Base-by-base conservation (phyloP, 1,139 yeast genomes). In the Lizanozyma gosingica region DNA sequence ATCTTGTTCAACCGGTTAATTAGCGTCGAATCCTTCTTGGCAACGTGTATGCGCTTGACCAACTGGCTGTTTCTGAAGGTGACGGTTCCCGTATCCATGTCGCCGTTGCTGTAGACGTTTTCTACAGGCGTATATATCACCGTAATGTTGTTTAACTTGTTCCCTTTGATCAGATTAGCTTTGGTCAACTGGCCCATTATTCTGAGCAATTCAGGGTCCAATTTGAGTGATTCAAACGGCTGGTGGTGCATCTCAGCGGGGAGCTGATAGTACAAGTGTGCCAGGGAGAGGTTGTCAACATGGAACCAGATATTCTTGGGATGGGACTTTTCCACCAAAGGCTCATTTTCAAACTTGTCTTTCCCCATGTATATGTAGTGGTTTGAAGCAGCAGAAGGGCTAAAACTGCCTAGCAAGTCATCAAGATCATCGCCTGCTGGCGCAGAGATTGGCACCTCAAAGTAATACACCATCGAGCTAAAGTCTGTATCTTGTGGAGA, bases 51-150 rank as follows among this genome's bases (percentile, higher is more conserved):
- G 45, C 78, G 69, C 47, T 67, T 76, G 29, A 83, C 81, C 40
- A 62, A 60, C 45, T 71, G 69, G 3, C 70, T 70, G 41, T 80
- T 78, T 50, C 72, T 71, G 58, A 84, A 86, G 1, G 86, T 76
- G 3, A 85, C 95, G 37, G 88, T 87, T 3, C 95, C 95, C n/a
- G 75, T 76, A 39, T 78, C 88, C 94, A 84, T 85, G 35, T 76
- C 74, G 3, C 83, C 83, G 42, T 78, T 80, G 47, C 84, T 82
- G 39, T 74, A 72, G 42, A 86, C 64, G 54, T 86, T 86, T 36
- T 73, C 71, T 71, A 87, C 86, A 0, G 94, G 88, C 0, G 95
- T 85, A 51, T 80, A 80, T 40, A 86, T 75, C 14, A 86, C 73
- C 1, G 83, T 78, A 43, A 84, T 67, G 51, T 82, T 81, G 53